Conservation (phyloP, 108 stramenopile genomes). For the Hondaea fermentalgiana region DNA sequence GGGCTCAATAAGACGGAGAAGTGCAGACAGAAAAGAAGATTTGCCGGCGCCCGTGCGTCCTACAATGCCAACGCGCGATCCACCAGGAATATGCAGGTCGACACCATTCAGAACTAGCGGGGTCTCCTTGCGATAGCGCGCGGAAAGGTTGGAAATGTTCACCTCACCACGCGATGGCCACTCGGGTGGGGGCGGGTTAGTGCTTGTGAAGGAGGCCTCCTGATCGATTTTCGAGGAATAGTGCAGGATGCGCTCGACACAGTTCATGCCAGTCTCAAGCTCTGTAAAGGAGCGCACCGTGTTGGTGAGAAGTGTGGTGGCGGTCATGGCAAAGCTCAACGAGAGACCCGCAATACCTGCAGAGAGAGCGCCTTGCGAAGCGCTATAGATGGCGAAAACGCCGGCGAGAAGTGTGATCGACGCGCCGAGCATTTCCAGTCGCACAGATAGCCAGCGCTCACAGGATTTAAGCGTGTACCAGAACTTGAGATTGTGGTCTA, state of each 20-base stretch:
- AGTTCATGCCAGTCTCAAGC: slow-evolving; percentile 76
- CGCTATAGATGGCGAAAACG: slow-evolving; percentile 39
- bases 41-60: slow-evolving; percentile 74
- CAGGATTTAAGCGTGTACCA: slow-evolving; percentile 55
- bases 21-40: slow-evolving; percentile 59
- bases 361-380: neutral
- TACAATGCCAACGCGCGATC: slow-evolving; percentile 74
- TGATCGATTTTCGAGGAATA: slow-evolving; percentile 53
- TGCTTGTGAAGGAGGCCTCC: neutral
- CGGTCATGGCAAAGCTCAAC: slow-evolving; percentile 61
- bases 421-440: slow-evolving; percentile 68
- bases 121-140: slow-evolving; percentile 64
- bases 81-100: slow-evolving; percentile 61
- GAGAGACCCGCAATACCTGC: slow-evolving; percentile 54
- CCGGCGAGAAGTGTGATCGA: slow-evolving; percentile 56
- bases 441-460: slow-evolving; percentile 64
- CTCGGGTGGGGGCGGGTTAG: neutral
- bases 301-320: slow-evolving; percentile 71
- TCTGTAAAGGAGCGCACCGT: slow-evolving; percentile 68
- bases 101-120: slow-evolving; percentile 77
- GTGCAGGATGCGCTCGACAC: slow-evolving; percentile 70
- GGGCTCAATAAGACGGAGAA: slow-evolving; percentile 71
- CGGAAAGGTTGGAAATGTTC: slow-evolving; percentile 57
- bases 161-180: slow-evolving; percentile 75
- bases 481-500: slow-evolving; percentile 58